Conservation (phyloP, 1,284 basidiomycete genomes). For the Exsudoporus floridanus region DNA sequence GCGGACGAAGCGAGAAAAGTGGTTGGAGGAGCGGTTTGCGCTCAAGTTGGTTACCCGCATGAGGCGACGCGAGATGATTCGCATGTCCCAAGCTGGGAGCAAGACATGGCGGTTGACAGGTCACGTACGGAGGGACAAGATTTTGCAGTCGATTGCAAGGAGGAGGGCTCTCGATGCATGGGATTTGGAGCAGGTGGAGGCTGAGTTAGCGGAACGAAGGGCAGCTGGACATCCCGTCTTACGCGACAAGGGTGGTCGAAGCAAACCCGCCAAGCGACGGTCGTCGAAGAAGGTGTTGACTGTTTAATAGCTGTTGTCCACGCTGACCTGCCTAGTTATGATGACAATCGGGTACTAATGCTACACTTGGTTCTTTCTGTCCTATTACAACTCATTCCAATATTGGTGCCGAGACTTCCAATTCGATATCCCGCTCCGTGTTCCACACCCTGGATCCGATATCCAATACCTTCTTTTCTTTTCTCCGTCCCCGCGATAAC, state of each 20-base stretch:
- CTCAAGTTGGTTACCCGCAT: constrained; percentile 43
- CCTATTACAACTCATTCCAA: neutral
- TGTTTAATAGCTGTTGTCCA: constrained; percentile 1
- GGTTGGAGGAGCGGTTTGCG: constrained; percentile 60
- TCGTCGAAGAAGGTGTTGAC: constrained; percentile 12
- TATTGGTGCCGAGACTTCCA: neutral
- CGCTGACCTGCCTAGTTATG: constrained; percentile 3
- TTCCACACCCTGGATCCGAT: neutral
- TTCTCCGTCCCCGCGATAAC: neutral
- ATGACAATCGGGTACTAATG: constrained; percentile 20
- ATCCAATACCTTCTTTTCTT: neutral
- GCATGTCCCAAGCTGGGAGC: constrained; percentile 47
- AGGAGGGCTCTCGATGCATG: constrained; percentile 28
- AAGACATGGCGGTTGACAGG: constrained; percentile 47
- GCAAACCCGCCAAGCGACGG: constrained; percentile 3
- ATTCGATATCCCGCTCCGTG: neutral
- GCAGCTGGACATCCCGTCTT: constrained; percentile 23
- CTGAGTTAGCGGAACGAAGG: constrained; percentile 25
- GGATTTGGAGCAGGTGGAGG: constrained; percentile 24
- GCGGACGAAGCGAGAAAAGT: constrained; percentile 53
- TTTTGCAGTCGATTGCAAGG: constrained; percentile 37
- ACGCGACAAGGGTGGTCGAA: constrained; percentile 17
- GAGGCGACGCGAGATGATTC: constrained; percentile 46
- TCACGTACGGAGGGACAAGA: constrained; percentile 43
- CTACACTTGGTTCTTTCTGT: constrained; percentile 17